A percentile compares a stretch with the other conserved stretches of the same genome.
Evolutionary conservation across 2,329 filamentous ascomycete species (phyloP).

Genomic region (Sclerotinia minor): DNA sequence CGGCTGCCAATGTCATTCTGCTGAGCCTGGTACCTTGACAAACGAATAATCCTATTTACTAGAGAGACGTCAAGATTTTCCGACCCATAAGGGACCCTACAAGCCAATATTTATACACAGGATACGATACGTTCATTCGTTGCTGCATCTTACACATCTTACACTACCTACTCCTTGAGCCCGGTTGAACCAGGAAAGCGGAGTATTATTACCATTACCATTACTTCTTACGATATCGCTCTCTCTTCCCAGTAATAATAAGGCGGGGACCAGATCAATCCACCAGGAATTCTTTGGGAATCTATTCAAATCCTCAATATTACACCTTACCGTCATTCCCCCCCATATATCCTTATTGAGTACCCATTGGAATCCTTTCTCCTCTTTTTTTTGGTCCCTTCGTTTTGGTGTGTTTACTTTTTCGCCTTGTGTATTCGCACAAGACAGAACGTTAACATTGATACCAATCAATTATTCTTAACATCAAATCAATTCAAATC

Average conservation of each 20-base stretch:
- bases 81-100: not conserved
- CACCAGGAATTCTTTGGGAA: slow-evolving; percentile 21
- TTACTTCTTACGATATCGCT: not conserved
- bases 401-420: slow-evolving; percentile 20
- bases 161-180: not conserved
- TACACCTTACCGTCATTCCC: slow-evolving; percentile 9
- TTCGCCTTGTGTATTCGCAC: slow-evolving; percentile 15
- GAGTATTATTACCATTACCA: slow-evolving; percentile 19
- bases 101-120: not conserved
- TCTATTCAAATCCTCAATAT: slow-evolving; percentile 11
- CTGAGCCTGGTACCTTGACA: slow-evolving; percentile 13
- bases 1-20: not conserved
- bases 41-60: slow-evolving; percentile 7
- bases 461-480: not conserved
- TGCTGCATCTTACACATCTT: slow-evolving; percentile 3
- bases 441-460: slow-evolving; percentile 14
- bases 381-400: slow-evolving; percentile 20
- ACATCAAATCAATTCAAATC: slow-evolving; percentile 1
- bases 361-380: slow-evolving; percentile 3
- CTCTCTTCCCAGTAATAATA: slow-evolving; percentile 1
- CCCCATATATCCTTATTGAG: slow-evolving; percentile 21
- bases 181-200: slow-evolving; percentile 14
- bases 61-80: slow-evolving; percentile 1
- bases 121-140: slow-evolving; percentile 20
- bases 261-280: slow-evolving; percentile 21